Base-by-base conservation (phyloP, 345 rosid species). In the Citrus trifoliata region DNA sequence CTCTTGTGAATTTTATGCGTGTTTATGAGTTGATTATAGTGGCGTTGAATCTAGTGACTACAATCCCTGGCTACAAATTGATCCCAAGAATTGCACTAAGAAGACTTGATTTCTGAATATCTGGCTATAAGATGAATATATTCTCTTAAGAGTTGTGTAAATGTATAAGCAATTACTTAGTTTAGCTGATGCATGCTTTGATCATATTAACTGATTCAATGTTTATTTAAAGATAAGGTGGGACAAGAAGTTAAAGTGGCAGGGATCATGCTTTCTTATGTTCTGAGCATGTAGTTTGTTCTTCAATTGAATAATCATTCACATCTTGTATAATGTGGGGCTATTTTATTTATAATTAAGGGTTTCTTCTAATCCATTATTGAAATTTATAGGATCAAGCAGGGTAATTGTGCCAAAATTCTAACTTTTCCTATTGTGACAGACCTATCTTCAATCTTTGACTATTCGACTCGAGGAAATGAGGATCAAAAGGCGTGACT, bases 391-490 rank as follows among this genome's bases (percentile, higher is more conserved):
- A 60, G 25, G 3, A 9, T 60, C 32, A 25, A 60, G 5, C 64
- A 24, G 64, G 30, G 30, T 21, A 59, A n/a, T 3, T 5, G 33
- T 78, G 25, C 73, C 77, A 77, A 10, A 42, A 63, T 76, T 32
- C 58, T 40, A 28, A 53, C 55, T 19, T 65, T 2, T 82, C 56
- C 67, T 82, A 35, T 76, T 83, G 75, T 77, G 38, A 76, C 93
- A 95, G 98, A 96, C 99, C 74, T 96, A 96, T 86, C 98, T 96
- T 76, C 99, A 96, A 48, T 96, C 99, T 2, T 93, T 92, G 12
- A 96, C 99, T 0, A 94, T 94, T 61, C 96, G 98, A 9, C 92
- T 96, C 58, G 99, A 96, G 84, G 99, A 96, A 79, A 94, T 96
- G 99, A 88, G 99, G 81, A 90, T 96, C 66, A 96, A 94, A 83